phyloP scores from a whole-genome alignment of 352 stramenopile species.

The Phytophthora uliginosa region DNA sequence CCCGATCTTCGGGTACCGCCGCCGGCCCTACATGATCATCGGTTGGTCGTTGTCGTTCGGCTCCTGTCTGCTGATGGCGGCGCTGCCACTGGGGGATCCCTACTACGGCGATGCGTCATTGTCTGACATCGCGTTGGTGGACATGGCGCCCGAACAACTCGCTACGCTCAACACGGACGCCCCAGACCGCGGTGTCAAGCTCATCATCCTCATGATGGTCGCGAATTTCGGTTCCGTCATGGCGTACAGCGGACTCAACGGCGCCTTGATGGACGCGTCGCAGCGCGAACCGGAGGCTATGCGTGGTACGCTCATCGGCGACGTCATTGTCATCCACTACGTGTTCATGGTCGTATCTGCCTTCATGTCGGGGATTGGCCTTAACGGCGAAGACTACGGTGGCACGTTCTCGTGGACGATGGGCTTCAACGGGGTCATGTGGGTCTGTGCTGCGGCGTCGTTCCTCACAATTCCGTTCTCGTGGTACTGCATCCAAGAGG shows the following conservation, averaged over 20 bases:
- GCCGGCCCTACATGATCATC: constrained; percentile 79
- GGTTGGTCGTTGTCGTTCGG: constrained; percentile 47
- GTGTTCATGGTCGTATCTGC: constrained; percentile 41
- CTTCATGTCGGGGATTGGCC: constrained; percentile 42
- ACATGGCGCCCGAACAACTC: constrained; percentile 36
- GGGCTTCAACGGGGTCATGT: constrained; percentile 55
- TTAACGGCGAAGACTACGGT: constrained; percentile 52
- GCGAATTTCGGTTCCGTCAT: constrained; percentile 76
- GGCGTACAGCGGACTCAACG: constrained; percentile 67
- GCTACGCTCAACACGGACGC: constrained; percentile 42
- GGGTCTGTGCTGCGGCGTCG: constrained; percentile 29
- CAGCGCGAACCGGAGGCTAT: constrained; percentile 44
- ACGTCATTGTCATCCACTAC: constrained; percentile 40
- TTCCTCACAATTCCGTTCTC: constrained; percentile 38
- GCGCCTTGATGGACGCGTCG: constrained; percentile 50
- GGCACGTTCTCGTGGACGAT: constrained; percentile 53
- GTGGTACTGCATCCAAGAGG: constrained; percentile 45
- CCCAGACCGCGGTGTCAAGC: constrained; percentile 39
- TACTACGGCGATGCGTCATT: constrained; percentile 42
- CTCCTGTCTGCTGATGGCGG: constrained; percentile 44
- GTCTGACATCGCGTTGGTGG: constrained; percentile 13
- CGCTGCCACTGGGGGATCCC: constrained; percentile 40
- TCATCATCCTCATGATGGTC: constrained; percentile 68
- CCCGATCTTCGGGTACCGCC: constrained; percentile 75
- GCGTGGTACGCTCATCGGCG: constrained; percentile 44